Percentiles rank a stretch among this genome's conserved stretches.
Conservation (phyloP, 495 filamentous ascomycete genomes). For the Penicillium waksmanii region DNA sequence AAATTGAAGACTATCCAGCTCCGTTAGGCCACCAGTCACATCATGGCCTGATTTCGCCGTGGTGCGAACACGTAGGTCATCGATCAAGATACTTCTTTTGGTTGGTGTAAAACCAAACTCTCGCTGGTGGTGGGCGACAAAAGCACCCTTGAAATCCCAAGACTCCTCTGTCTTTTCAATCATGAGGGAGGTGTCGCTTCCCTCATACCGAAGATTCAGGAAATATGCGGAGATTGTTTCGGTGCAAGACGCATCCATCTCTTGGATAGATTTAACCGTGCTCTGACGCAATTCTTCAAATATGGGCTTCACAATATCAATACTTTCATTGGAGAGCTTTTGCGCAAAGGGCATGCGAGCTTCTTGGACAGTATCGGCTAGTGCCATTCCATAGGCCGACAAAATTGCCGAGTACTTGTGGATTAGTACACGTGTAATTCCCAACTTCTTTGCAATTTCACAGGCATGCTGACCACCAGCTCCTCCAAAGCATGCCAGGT, state of each 20-base stretch:
- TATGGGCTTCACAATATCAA: too few species aligned
- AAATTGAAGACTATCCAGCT: too few species aligned
- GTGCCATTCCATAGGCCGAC: conserved; percentile 91
- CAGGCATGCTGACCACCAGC: conserved; percentile 94
- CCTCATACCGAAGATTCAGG: conserved; percentile 86
- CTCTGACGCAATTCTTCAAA: too few species aligned
- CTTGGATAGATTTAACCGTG: too few species aligned
- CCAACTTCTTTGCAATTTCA: conserved; percentile 87
- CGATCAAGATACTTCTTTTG: too few species aligned
- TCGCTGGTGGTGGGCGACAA: conserved; percentile 80
- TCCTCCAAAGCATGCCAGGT: conserved; percentile 87
- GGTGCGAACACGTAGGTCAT: too few species aligned
- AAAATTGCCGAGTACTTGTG: conserved; percentile 91
- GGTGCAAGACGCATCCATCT: too few species aligned
- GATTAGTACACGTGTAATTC: conserved; percentile 80
- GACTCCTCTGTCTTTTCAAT: conserved; percentile 54
- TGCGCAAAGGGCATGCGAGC: conserved; percentile 66
- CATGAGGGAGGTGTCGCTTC: conserved; percentile 88
- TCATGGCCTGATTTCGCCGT: too few species aligned
- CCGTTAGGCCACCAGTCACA: too few species aligned
- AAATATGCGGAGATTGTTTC: conserved; percentile 42
- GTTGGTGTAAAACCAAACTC: conserved; percentile 56
- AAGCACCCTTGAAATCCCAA: conserved; percentile 33
- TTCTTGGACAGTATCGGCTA: conserved; percentile 92
- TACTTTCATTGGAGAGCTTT: too few species aligned